These are phyloP conservation scores for Onygenales sp. DNA, from an alignment of 2,329 filamentous ascomycete species.

Conservation along the genomic window DNA sequence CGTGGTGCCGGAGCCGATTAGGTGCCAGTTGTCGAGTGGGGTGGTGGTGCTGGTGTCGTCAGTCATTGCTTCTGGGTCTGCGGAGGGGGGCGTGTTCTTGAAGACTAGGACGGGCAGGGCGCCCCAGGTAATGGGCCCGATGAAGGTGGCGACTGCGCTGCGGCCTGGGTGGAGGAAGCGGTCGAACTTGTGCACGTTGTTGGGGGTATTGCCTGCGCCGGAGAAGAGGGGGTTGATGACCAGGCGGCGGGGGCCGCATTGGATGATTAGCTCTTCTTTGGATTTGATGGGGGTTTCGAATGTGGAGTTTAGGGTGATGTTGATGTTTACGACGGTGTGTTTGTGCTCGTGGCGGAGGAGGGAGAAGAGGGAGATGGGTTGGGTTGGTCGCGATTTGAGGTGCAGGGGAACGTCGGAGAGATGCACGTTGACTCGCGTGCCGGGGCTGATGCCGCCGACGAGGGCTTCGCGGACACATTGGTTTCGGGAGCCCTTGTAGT, in stretches of 20 bases:
- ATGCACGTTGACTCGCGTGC: slow-evolving; percentile 73
- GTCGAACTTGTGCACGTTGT: slow-evolving; percentile 95
- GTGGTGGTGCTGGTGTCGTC: slow-evolving; percentile 34
- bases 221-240: slow-evolving; percentile 88
- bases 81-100: slow-evolving; percentile 39
- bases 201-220: slow-evolving; percentile 77
- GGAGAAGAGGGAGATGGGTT: slow-evolving; percentile 68
- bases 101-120: slow-evolving; percentile 85
- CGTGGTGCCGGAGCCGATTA: slow-evolving; percentile 81
- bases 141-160: slow-evolving; percentile 79
- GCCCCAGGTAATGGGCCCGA: slow-evolving; percentile 87
- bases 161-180: slow-evolving; percentile 85
- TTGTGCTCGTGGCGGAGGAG: slow-evolving; percentile 93
- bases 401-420: slow-evolving; percentile 51
- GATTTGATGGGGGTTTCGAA: slow-evolving; percentile 68
- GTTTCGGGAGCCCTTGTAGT: slow-evolving; percentile 78
- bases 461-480: slow-evolving; percentile 70
- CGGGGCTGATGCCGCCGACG: slow-evolving; percentile 75
- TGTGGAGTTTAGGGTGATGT: slow-evolving; percentile 74
- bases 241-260: slow-evolving; percentile 81
- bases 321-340: slow-evolving; percentile 78
- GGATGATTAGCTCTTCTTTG: slow-evolving; percentile 85
- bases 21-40: slow-evolving; percentile 41
- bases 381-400: slow-evolving; percentile 40
- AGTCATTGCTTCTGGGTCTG: slow-evolving; percentile 32